A percentile compares a stretch with the other conserved stretches of the same genome.
Conservation (phyloP, 1,284 basidiomycete genomes). For the Marasmius oreades region DNA sequence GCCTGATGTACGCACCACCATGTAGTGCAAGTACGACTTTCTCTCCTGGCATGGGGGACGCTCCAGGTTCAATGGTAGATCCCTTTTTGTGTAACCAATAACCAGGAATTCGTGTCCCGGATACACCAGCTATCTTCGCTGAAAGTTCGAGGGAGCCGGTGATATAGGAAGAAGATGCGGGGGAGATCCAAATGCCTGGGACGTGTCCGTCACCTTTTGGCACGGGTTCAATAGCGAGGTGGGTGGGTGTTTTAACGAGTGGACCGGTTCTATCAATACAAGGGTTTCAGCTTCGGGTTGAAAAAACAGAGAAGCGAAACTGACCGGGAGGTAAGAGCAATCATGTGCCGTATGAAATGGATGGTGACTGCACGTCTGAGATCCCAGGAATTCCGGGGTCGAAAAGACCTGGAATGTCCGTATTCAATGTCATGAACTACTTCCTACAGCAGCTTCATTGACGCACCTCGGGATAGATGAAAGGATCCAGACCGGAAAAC, state of each 20-base stretch:
- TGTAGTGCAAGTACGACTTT: conserved; percentile 52
- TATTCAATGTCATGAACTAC: background rate
- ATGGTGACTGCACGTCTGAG: conserved; percentile 35
- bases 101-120: conserved; percentile 44
- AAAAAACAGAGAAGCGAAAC: conserved; percentile 6
- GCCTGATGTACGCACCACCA: conserved; percentile 42
- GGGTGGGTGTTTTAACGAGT: conserved; percentile 29
- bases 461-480: conserved; percentile 29
- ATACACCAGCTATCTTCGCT: conserved; percentile 38
- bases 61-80: conserved; percentile 27
- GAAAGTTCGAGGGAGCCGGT: conserved; percentile 42
- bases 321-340: conserved; percentile 23
- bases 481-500: conserved; percentile 46
- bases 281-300: background rate
- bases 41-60: conserved; percentile 40
- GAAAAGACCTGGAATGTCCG: conserved; percentile 25
- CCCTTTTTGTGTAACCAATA: conserved; percentile 53
- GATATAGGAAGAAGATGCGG: conserved; percentile 38
- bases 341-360: conserved; percentile 30
- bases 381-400: conserved; percentile 41
- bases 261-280: conserved; percentile 29
- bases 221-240: conserved; percentile 37
- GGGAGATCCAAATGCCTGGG: conserved; percentile 52
- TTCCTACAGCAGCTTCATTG: background rate
- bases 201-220: conserved; percentile 20